A percentile compares a stretch with the other conserved stretches of the same genome.
Conservation (phyloP, 352 stramenopile genomes). For the Globisporangium splendens region DNA sequence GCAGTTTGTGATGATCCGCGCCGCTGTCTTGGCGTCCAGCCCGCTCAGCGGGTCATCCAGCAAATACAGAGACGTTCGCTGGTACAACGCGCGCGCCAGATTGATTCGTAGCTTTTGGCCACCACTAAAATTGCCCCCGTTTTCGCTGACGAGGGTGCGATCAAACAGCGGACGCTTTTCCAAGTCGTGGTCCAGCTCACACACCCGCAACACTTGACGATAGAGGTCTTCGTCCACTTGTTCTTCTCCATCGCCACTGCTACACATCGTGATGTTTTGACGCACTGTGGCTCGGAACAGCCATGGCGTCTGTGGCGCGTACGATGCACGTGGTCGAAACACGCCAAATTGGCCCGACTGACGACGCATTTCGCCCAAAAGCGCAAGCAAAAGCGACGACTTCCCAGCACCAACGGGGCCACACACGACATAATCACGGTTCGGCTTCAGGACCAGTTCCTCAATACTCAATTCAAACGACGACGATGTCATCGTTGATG, state of each 20-base stretch:
- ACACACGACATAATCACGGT: slow-evolving; percentile 59
- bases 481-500: background rate
- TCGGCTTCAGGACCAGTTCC: slow-evolving; percentile 31
- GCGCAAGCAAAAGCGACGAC: slow-evolving; percentile 91
- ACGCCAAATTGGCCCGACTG: slow-evolving; percentile 22
- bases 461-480: slow-evolving; percentile 48
- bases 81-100: slow-evolving; percentile 82
- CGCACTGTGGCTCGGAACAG: slow-evolving; percentile 59
- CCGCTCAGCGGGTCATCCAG: slow-evolving; percentile 87
- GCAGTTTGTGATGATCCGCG: slow-evolving; percentile 42
- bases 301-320: slow-evolving; percentile 77
- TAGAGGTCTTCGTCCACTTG: slow-evolving; percentile 44
- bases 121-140: slow-evolving; percentile 83
- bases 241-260: slow-evolving; percentile 18
- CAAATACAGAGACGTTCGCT: slow-evolving; percentile 65
- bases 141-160: slow-evolving; percentile 52
- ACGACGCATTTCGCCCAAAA: slow-evolving; percentile 95
- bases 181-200: slow-evolving; percentile 75
- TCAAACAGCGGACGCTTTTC: slow-evolving; percentile 35
- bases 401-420: slow-evolving; percentile 95
- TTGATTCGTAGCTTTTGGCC: slow-evolving; percentile 80
- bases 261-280: slow-evolving; percentile 60
- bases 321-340: slow-evolving; percentile 32
- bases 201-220: slow-evolving; percentile 49
- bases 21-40: slow-evolving; percentile 63